Conservation (phyloP, 139 green algal genomes). For the Coelastrella sp. region DNA sequence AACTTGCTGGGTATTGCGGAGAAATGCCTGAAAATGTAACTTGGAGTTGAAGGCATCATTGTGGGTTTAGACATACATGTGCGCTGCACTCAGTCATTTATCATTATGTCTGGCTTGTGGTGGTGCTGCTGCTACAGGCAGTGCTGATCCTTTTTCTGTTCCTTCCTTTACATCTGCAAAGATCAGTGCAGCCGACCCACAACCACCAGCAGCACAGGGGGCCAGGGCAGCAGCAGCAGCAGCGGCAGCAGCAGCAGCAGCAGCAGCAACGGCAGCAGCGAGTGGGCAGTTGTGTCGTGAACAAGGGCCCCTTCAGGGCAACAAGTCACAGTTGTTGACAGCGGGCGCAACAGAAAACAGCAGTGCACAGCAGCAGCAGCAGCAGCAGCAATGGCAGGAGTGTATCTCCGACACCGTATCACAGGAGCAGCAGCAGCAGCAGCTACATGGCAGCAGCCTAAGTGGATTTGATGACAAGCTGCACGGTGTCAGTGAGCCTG, state of each 20-base stretch:
- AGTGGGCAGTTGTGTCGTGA: background rate
- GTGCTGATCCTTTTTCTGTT: background rate
- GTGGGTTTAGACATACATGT: too few relatives aligned
- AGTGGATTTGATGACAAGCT: background rate
- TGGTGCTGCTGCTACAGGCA: background rate
- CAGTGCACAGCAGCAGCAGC: background rate
- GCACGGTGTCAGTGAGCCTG: background rate
- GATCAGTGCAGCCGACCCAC: background rate
- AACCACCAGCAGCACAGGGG: too few relatives aligned
- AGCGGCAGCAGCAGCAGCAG: background rate
- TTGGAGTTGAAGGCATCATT: too few relatives aligned
- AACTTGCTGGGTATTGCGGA: too few relatives aligned
- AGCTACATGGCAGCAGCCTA: background rate
- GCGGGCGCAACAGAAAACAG: background rate
- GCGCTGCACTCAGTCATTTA: background rate
- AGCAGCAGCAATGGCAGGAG: background rate
- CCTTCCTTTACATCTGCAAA: background rate
- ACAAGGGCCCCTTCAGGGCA: too few relatives aligned
- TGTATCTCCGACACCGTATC: too few relatives aligned
- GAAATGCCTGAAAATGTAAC: too few relatives aligned
- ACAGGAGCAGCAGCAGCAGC: slow-evolving; percentile 23
- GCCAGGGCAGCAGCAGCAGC: background rate
- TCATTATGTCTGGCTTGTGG: background rate
- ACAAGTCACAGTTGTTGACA: too few relatives aligned
- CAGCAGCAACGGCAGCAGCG: background rate